Conservation (phyloP, 2,329 filamentous ascomycete species). For the Fusarium sp. region DNA sequence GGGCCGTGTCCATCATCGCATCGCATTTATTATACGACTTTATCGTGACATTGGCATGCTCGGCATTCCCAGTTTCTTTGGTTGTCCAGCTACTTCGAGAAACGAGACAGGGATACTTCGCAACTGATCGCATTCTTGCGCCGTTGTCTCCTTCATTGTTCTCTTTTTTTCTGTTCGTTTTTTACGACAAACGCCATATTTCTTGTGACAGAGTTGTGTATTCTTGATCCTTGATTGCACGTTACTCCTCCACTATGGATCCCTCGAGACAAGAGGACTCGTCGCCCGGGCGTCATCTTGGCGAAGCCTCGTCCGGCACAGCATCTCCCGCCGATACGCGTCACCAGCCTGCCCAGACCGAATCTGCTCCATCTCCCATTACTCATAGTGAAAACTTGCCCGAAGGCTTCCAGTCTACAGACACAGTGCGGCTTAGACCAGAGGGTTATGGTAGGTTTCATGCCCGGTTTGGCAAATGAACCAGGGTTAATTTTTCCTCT, state of each 20-base stretch:
- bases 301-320: constrained; percentile 53
- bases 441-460: constrained; percentile 67
- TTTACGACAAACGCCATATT: constrained; percentile 19
- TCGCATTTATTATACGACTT: constrained; percentile 29
- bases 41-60: constrained; percentile 48
- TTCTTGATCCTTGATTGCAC: constrained; percentile 21
- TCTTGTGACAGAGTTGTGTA: constrained; percentile 17
- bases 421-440: constrained; percentile 69
- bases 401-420: constrained; percentile 69
- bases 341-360: constrained; percentile 54
- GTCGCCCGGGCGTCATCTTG: constrained; percentile 54
- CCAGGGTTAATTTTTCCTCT: constrained; percentile 28
- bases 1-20: constrained; percentile 32
- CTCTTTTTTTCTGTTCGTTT: constrained; percentile 14
- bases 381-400: constrained; percentile 57
- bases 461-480: constrained; percentile 15
- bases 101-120: constrained; percentile 27
- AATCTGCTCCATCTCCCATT: constrained; percentile 51
- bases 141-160: constrained; percentile 4
- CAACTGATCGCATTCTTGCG: constrained; percentile 14
- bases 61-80: constrained; percentile 44
- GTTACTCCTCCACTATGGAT: constrained; percentile 57
- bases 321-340: constrained; percentile 66
- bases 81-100: constrained; percentile 26
- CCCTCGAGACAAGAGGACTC: constrained; percentile 52